Evolutionary conservation across 768 basidiomycete species (phyloP), one percentile per base, ranked within the genome.

Genomic region (Dictyophora rubrovolvata): DNA sequence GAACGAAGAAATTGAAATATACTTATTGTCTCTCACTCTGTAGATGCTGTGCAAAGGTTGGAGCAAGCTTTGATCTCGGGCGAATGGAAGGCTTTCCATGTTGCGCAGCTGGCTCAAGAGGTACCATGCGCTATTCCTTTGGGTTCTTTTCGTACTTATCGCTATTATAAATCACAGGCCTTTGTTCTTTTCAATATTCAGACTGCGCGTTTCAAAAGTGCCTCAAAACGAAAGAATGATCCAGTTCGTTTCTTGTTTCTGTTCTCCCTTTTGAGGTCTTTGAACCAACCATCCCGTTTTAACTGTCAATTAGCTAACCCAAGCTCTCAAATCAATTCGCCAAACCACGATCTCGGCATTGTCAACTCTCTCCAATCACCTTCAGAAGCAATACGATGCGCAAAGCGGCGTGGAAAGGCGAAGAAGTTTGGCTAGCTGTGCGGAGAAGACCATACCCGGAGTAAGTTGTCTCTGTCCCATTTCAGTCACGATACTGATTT

Each of bases 91-190:
- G 63, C 81, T n/a, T 75, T 93, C 18, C 90, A 93, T 63, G 72
- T 87, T 3, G 86, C 84, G 1, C 81, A 81, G 12, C 71, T 93
- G 53, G 78, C 80, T 0, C 89, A 92, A 69, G 91, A 93, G 75
- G 89, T 82, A 60, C 52, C 28, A 47, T 6, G 54, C 36, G 42
- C 42, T 33, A 51, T 20, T 28, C 34, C 18, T 54, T 11, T 17
- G 14, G n/a, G 23, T 17, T 5, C 2, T 52, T 4, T 51, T 34
- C 12, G 11, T 47, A 51, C 22, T 51, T 21, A 42, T 20, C 20
- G 5, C 8, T 34, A 20, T 42, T 57, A 42, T 12, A 7, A 28
- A 28, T 28, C 7, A 28, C 53, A 91, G 88, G 89, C 85, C 2
- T 82, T 88, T 65, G 75, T 89, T 49, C 71, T 93, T 1, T 78